These are phyloP conservation scores for Ophiocordyceps robertsii DNA, from an alignment of 2,329 filamentous ascomycete genomes.

Conservation along the genomic window DNA sequence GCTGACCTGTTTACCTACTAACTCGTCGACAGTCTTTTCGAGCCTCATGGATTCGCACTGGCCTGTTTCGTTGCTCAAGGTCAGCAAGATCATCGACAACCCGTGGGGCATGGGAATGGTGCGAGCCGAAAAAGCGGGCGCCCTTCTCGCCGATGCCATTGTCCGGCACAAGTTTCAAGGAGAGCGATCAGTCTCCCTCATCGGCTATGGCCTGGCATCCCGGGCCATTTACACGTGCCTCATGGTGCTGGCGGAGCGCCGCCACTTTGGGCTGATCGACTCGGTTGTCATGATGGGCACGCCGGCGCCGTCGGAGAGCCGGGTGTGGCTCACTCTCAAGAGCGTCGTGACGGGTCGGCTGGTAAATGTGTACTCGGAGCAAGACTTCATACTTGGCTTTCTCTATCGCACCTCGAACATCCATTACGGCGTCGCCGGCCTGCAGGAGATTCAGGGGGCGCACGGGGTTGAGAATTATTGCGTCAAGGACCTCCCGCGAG, in stretches of 20 bases:
- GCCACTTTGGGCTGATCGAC: slow-evolving; percentile 76
- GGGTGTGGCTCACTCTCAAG: slow-evolving; percentile 65
- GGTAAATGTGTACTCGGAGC: slow-evolving; percentile 81
- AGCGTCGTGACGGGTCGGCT: slow-evolving; percentile 70
- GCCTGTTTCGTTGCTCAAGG: slow-evolving; percentile 49
- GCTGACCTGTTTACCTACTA: slow-evolving; percentile 2
- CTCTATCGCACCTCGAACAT: slow-evolving; percentile 73
- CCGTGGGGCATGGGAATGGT: slow-evolving; percentile 67
- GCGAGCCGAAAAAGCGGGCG: slow-evolving; percentile 58
- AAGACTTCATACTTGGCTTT: slow-evolving; percentile 81
- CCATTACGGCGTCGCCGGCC: slow-evolving; percentile 70
- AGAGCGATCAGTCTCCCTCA: slow-evolving; percentile 64
- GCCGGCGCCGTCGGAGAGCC: slow-evolving; percentile 58
- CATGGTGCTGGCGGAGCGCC: slow-evolving; percentile 63
- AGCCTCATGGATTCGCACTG: slow-evolving; percentile 46
- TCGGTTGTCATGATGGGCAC: slow-evolving; percentile 75
- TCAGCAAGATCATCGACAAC: slow-evolving; percentile 67
- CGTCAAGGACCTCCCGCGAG: slow-evolving; percentile 49
- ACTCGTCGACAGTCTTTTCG: slow-evolving; percentile 30
- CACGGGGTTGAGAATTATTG: slow-evolving; percentile 54
- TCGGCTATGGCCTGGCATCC: slow-evolving; percentile 74
- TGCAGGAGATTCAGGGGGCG: slow-evolving; percentile 60
- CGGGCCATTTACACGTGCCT: slow-evolving; percentile 77
- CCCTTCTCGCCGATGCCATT: slow-evolving; percentile 66
- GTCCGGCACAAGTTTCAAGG: slow-evolving; percentile 67